phyloP scores from a whole-genome alignment of 371 early-diverging fungal species.

The Saksenaea vasiformis region DNA sequence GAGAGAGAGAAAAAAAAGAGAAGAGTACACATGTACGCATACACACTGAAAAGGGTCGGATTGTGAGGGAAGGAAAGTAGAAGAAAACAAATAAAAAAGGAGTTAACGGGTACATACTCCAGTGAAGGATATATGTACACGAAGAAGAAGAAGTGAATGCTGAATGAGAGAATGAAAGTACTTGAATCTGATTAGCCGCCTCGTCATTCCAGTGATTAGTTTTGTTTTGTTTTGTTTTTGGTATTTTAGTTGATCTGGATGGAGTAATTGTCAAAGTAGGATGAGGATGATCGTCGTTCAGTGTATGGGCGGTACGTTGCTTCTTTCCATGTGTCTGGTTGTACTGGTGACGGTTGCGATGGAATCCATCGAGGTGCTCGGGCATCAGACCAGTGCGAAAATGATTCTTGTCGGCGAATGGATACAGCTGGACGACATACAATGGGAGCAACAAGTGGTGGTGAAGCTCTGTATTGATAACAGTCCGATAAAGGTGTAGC shows the following conservation, averaged over 20 bases:
- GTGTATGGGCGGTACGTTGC: background rate
- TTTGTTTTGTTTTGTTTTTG: background rate
- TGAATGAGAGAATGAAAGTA: background rate
- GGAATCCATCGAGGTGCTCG: background rate
- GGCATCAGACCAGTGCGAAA: background rate
- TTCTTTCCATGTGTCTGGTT: constrained; percentile 3
- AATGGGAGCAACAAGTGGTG: constrained; percentile 19
- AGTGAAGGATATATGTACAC: background rate
- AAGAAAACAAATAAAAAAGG: background rate
- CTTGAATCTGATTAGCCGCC: background rate
- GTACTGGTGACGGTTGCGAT: background rate
- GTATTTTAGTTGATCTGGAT: background rate
- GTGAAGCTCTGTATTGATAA: constrained; percentile 14
- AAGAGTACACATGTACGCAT: constrained; percentile 4
- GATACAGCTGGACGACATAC: constrained; percentile 17
- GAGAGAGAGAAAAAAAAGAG: background rate
- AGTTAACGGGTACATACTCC: background rate
- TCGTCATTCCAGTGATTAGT: background rate
- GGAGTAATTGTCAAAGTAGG: background rate
- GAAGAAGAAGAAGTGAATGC: background rate
- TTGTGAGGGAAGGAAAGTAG: background rate
- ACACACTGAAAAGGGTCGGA: background rate
- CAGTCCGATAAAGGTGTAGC: constrained; percentile 17
- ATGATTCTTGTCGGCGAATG: background rate
- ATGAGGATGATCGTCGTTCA: constrained; percentile 1